These are phyloP conservation scores for Begonia peltatifolia DNA, from an alignment of 306 rosid species.

Conservation along the genomic window DNA sequence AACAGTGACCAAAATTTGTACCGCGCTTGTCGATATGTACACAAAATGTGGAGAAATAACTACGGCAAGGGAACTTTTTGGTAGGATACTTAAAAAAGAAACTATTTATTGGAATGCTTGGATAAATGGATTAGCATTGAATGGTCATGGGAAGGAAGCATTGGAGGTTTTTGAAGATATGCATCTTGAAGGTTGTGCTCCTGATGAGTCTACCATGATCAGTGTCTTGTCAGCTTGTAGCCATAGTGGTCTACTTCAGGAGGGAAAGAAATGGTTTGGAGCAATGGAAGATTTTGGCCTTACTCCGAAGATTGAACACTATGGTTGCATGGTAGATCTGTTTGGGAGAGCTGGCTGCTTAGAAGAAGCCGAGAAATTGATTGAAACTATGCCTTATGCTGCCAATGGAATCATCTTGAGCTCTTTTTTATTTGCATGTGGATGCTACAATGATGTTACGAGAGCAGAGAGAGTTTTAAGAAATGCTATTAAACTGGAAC, in stretches of 20 bases:
- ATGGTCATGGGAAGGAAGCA: conserved; percentile 51
- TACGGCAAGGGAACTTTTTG: conserved; percentile 32
- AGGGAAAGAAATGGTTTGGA: conserved; percentile 47
- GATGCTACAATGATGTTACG: conserved; percentile 30
- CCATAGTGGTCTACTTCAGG: conserved; percentile 55
- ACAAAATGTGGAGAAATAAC: conserved; percentile 58
- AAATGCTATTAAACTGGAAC: conserved; percentile 26
- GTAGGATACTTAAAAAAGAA: conserved; percentile 29
- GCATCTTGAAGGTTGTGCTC: conserved; percentile 25
- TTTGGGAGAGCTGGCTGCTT: conserved; percentile 59
- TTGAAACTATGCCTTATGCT: conserved; percentile 41
- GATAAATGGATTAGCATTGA: conserved; percentile 59
- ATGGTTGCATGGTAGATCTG: conserved; percentile 65
- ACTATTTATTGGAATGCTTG: conserved; percentile 63
- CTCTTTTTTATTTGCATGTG: conserved; percentile 54
- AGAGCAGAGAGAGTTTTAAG: conserved; percentile 46
- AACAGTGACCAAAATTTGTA: conserved; percentile 23
- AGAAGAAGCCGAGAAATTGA: conserved; percentile 54
- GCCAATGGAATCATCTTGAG: conserved; percentile 52
- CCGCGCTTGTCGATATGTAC: conserved; percentile 52
- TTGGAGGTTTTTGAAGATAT: conserved; percentile 32
- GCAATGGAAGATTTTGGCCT: conserved; percentile 38
- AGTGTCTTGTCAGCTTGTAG: conserved; percentile 53
- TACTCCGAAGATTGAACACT: conserved; percentile 54
- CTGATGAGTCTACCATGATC: conserved; percentile 38